These are phyloP conservation scores for Spinacia oleracea DNA, from an alignment of 179 eudicot species.

Conservation along the genomic window DNA sequence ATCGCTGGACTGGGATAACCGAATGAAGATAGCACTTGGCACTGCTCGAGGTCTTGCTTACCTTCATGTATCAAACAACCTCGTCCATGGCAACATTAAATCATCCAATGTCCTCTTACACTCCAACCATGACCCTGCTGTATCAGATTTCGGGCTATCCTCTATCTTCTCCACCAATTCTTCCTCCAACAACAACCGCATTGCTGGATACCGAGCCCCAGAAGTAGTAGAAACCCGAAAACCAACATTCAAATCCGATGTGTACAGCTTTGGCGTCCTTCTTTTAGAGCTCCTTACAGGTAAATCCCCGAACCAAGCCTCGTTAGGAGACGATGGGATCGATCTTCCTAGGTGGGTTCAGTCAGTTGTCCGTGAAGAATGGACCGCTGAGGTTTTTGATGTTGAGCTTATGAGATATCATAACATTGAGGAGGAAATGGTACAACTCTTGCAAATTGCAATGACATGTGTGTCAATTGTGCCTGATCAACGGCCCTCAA, in stretches of 20 bases:
- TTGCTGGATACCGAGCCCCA: constrained; percentile 65
- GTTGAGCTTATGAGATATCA: constrained; percentile 67
- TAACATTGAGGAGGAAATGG: constrained; percentile 73
- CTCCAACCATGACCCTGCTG: constrained; percentile 45
- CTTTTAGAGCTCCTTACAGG: constrained; percentile 61
- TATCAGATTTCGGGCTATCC: constrained; percentile 70
- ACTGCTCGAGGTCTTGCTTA: constrained; percentile 68
- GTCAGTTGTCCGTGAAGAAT: constrained; percentile 67
- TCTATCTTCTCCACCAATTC: constrained; percentile 48
- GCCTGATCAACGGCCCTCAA: constrained; percentile 64
- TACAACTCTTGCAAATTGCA: constrained; percentile 60
- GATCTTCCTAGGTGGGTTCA: constrained; percentile 75
- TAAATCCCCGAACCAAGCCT: constrained; percentile 61
- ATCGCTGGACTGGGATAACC: constrained; percentile 80
- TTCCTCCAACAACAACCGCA: constrained; percentile 48
- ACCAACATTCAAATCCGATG: constrained; percentile 61
- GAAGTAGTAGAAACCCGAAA: constrained; percentile 59
- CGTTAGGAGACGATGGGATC: constrained; percentile 65
- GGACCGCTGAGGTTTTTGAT: constrained; percentile 75
- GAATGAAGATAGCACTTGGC: constrained; percentile 64
- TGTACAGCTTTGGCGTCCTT: constrained; percentile 65
- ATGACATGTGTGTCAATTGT: constrained; percentile 59
- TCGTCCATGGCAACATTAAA: constrained; percentile 81
- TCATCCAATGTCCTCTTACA: constrained; percentile 77
- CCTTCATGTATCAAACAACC: constrained; percentile 58